Evolutionary conservation across 176 grass and related monocot genomes (phyloP).

Genomic region (maize (Zea mays)): Zm-B73-REFERENCE-NAM-5.0 NC_050103.1:133548001-133548500

Average conservation of each 20-base stretch:
- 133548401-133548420: background rate
- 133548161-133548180: conserved; percentile 15
- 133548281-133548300: background rate
- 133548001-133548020: conserved; percentile 32
- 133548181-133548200: background rate
- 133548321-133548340: background rate
- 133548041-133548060: background rate
- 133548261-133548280: background rate
- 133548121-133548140: conserved; percentile 29
- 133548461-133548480: too few species aligned
- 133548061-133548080: background rate
- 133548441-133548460: too few species aligned
- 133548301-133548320: background rate
- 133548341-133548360: background rate
- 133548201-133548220: background rate
- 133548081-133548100: background rate
- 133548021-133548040: conserved; percentile 22
- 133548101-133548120: background rate
- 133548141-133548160: conserved; percentile 33
- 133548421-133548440: background rate
- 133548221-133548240: background rate
- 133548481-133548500: too few species aligned
- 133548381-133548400: background rate
- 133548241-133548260: conserved; percentile 2
- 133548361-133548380: background rate